Conservation (phyloP, 2,329 filamentous ascomycete genomes). For the Dothideomycetidae sp. region DNA sequence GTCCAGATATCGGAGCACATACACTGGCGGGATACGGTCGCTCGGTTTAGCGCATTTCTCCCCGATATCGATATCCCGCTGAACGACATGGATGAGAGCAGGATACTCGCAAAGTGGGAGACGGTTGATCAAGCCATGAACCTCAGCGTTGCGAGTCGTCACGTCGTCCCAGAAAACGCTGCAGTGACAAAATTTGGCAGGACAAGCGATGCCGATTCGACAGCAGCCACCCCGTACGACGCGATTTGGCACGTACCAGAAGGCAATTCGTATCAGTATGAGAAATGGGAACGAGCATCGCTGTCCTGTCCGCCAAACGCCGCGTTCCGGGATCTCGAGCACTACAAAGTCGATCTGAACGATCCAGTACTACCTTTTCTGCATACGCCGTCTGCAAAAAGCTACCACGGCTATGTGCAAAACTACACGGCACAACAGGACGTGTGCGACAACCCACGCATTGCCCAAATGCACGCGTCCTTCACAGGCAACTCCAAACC, state of each 20-base stretch:
- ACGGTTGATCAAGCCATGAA: conserved; percentile 27
- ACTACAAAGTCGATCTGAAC: too few species aligned
- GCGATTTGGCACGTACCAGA: too few species aligned
- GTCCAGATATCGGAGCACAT: conserved; percentile 25
- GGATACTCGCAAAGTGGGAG: conserved; percentile 34
- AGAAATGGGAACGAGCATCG: too few species aligned
- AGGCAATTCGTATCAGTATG: too few species aligned
- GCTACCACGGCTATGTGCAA: too few species aligned
- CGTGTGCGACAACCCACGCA: conserved; percentile 30
- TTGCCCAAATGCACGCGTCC: conserved; percentile 32
- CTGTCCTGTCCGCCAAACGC: conserved; percentile 25
- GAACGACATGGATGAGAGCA: conserved; percentile 36
- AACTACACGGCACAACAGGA: conserved; percentile 34
- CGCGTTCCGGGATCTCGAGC: too few species aligned
- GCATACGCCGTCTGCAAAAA: too few species aligned
- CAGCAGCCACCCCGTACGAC: too few species aligned
- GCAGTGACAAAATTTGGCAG: conserved; percentile 23
- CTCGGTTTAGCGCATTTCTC: conserved; percentile 23
- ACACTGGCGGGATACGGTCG: conserved; percentile 28
- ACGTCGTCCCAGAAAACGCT: conserved; percentile 17
- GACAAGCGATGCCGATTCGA: conserved; percentile 17
- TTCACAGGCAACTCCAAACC: conserved; percentile 35
- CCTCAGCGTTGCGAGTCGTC: conserved; percentile 19
- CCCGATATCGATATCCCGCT: conserved; percentile 35
- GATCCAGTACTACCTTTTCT: too few species aligned